Evolutionary conservation across 768 basidiomycete species (phyloP), one percentile per base, ranked within the genome.

Genomic region (Lactifluus volemus): DNA sequence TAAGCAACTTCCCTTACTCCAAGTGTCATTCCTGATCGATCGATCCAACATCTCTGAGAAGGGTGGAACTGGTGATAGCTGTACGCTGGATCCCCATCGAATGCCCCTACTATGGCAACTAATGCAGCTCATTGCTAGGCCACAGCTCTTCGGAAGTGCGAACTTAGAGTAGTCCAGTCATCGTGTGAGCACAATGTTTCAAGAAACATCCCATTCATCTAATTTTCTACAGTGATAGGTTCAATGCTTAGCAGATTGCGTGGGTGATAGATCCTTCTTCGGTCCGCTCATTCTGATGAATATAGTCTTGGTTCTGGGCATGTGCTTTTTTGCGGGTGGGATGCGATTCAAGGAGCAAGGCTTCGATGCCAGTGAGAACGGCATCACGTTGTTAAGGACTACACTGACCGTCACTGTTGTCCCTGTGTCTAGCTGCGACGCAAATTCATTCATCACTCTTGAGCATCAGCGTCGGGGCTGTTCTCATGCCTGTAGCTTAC

Each of bases 311-410:
- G 89, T 93, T 17, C 79, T 92, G 11, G 91, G 91, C 17, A 82
- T 92, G 72, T 89, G 88, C 66, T 89, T 92, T 73, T 87, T 92
- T 63, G 90, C 89, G 0, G 89, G 90, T 14, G 89, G 89, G 0
- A 68, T 84, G 63, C 79, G 81, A 14, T 92, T 85, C 65, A 83
- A 86, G 3, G 88, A 92, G 68, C 90, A 92, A 71, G 86, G 81
- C 1, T 90, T 90, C 63, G 84, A 88, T 63, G 70, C 78, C 3
- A 84, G 89, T 90, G 67, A 56, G 84, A 71, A 47, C 10, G 3
- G 25, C 11, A 12, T 44, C 11, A 25, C 17, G 9, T 11, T 49
- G 29, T 25, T n/a, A 32, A 14, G 29, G 25, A 19, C 14, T 42
- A 12, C 25, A 7, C 56, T 49, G 19, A 61, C 34, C n/a, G 5